These are phyloP conservation scores for Theobroma grandiflorum DNA, from an alignment of 441 rosid genomes.

Conservation along the genomic window DNA sequence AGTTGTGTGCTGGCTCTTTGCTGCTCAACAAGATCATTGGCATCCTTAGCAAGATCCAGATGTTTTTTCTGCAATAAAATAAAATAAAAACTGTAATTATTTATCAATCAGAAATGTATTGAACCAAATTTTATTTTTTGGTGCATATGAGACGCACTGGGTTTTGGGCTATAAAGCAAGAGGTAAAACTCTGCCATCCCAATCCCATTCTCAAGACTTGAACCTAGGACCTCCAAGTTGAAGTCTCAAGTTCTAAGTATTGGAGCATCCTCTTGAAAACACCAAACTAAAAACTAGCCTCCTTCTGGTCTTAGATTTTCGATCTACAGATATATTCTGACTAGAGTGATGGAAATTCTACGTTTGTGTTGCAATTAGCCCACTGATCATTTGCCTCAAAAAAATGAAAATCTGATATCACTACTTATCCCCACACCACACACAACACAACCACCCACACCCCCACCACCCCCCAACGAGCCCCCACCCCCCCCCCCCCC, in stretches of 20 bases:
- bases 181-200: neutral
- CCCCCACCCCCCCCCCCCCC: too few relatives aligned
- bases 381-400: neutral
- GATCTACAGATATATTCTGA: neutral
- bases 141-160: neutral
- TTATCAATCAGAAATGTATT: neutral
- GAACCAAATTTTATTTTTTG: neutral
- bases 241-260: neutral
- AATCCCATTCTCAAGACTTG: neutral
- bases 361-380: neutral
- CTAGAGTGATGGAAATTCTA: neutral
- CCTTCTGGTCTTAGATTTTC: neutral
- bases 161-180: neutral
- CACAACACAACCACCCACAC: too few relatives aligned
- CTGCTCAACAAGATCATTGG: conserved; percentile 79
- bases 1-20: conserved; percentile 97
- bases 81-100: neutral
- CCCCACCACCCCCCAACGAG: too few relatives aligned
- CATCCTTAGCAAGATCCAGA: conserved; percentile 84
- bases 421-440: too few relatives aligned
- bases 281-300: neutral
- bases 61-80: conserved; percentile 70
- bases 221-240: conserved; percentile 3
- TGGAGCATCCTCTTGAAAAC: neutral
- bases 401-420: neutral